Evolutionary conservation across 805 yeast genomes (phyloP).

Genomic region (Priceomyces medius): DNA sequence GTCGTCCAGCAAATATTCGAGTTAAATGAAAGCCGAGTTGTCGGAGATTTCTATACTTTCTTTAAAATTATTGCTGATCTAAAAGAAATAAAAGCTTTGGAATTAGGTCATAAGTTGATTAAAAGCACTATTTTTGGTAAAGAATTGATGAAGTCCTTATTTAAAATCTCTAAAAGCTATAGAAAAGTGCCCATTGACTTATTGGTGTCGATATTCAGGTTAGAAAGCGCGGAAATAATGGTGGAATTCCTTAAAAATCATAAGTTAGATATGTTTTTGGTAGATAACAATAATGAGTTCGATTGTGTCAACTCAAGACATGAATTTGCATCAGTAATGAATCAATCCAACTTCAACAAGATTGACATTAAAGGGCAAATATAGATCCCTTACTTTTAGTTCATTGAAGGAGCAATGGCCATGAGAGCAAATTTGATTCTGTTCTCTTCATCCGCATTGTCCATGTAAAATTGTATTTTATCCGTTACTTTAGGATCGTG

Average conservation of each 20-base stretch:
- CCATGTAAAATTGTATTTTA: conserved; percentile 67
- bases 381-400: conserved; percentile 27
- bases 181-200: conserved; percentile 42
- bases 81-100: conserved; percentile 9
- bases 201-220: conserved; percentile 38
- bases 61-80: conserved; percentile 33
- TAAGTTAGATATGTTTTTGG: conserved; percentile 31
- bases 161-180: conserved; percentile 57
- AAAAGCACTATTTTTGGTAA: conserved; percentile 50
- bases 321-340: conserved; percentile 33
- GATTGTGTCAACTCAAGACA: conserved; percentile 36
- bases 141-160: conserved; percentile 57
- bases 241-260: conserved; percentile 42
- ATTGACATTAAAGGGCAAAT: conserved; percentile 92
- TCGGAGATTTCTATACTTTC: conserved; percentile 46
- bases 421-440: conserved; percentile 70
- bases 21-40: conserved; percentile 16
- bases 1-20: conserved; percentile 15
- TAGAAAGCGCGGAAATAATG: conserved; percentile 32
- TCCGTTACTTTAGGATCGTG: conserved; percentile 48
- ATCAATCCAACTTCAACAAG: conserved; percentile 44
- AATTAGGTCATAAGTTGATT: conserved; percentile 22
- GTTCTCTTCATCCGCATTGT: conserved; percentile 56
- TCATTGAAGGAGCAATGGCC: conserved; percentile 66
- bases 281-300: conserved; percentile 18